Evolutionary conservation across 1,139 yeast genomes (phyloP).

Genomic region (Magnusiomyces suaveolens): DNA sequence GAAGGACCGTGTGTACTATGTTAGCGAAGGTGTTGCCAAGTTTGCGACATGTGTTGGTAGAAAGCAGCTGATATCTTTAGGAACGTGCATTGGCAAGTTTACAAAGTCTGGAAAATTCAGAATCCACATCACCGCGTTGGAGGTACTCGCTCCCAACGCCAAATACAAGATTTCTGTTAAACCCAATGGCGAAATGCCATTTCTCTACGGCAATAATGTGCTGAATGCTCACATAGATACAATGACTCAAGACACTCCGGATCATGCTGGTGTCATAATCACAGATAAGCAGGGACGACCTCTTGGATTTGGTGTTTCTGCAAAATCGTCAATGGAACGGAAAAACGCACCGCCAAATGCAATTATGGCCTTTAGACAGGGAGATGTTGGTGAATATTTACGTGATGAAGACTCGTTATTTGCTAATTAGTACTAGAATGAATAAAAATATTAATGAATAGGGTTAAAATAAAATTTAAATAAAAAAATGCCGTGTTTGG

Average conservation of each 20-base stretch:
- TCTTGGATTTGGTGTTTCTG: slow-evolving; percentile 90
- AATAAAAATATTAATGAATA: no score
- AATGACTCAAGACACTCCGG: slow-evolving; percentile 96
- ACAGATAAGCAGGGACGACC: slow-evolving; percentile 90
- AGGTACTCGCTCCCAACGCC: slow-evolving; percentile 75
- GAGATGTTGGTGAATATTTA: slow-evolving; percentile 94
- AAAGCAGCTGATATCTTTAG: slow-evolving; percentile 81
- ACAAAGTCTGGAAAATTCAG: slow-evolving; percentile 96
- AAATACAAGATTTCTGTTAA: slow-evolving; percentile 95
- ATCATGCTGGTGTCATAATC: slow-evolving; percentile 91
- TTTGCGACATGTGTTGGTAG: slow-evolving; percentile 87
- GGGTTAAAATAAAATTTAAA: no score
- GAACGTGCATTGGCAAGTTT: slow-evolving; percentile 90
- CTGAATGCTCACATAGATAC: slow-evolving; percentile 94
- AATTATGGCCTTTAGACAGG: slow-evolving; percentile 91
- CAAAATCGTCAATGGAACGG: slow-evolving; percentile 85
- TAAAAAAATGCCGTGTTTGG: no score
- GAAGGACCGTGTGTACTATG: slow-evolving; percentile 92
- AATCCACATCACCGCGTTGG: slow-evolving; percentile 84
- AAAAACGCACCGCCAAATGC: slow-evolving; percentile 85
- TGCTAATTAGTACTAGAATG: no score
- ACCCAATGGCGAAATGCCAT: slow-evolving; percentile 97
- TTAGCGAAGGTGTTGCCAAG: slow-evolving; percentile 70
- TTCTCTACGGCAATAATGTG: slow-evolving; percentile 90
- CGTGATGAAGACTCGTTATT: slow-evolving; percentile 97